Percentiles rank a stretch among this genome's conserved stretches.
Conservation (phyloP, 2,329 filamentous ascomycete genomes). For the Sporothrix globosa region DNA sequence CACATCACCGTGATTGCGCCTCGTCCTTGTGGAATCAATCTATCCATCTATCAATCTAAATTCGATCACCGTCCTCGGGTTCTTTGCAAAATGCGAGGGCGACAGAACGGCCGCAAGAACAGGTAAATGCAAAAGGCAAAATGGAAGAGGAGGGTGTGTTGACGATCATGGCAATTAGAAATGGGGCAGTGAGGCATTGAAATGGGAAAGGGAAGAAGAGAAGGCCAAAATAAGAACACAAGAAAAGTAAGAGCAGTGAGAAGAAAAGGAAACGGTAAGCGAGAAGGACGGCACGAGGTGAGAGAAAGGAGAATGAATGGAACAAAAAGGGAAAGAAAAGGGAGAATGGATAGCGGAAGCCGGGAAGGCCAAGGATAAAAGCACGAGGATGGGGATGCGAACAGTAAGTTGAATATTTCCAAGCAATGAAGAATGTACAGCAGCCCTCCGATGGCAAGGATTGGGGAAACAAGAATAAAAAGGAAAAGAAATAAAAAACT, state of each 20-base stretch:
- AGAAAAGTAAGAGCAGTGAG: neutral
- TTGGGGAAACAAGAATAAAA: neutral
- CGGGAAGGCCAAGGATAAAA: constrained; percentile 9
- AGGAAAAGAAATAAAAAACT: neutral
- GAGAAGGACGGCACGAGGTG: constrained; percentile 14
- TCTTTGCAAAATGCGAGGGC: constrained; percentile 27
- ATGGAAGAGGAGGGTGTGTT: constrained; percentile 5
- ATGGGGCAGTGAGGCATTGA: neutral
- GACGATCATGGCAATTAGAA: constrained; percentile 14
- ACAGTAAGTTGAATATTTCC: neutral
- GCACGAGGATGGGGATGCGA: neutral
- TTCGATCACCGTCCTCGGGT: constrained; percentile 24
- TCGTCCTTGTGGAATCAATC: constrained; percentile 11
- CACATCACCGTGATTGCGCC: constrained; percentile 2
- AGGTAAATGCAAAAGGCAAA: neutral
- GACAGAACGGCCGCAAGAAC: neutral
- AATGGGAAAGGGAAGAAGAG: neutral
- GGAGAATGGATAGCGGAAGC: neutral
- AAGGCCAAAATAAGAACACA: neutral
- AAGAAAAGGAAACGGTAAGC: constrained; percentile 17
- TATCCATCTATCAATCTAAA: neutral
- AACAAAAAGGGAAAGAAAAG: constrained; percentile 1
- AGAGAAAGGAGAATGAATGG: neutral
- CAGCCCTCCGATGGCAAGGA: neutral
- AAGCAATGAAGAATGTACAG: neutral